A percentile compares a stretch with the other conserved stretches of the same genome.
These are phyloP conservation scores for Andrographis paniculata DNA, from an alignment of 305 asterid genomes.

Conservation along the genomic window DNA sequence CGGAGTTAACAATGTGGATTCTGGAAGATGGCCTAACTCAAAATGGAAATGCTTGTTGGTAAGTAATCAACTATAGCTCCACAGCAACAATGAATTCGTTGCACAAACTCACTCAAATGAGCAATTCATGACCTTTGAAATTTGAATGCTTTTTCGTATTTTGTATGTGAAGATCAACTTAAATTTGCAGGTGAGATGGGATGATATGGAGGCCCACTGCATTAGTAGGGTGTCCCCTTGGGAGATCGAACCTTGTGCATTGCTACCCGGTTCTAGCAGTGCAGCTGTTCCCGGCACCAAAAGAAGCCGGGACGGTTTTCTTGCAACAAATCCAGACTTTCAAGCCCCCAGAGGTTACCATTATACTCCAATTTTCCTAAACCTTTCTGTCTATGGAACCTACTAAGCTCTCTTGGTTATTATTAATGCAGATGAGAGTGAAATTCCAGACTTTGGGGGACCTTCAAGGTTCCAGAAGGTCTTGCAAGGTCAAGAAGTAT, in stretches of 20 bases:
- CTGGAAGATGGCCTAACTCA: constrained; percentile 87
- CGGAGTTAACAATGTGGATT: constrained; percentile 67
- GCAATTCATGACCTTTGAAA: too few species aligned
- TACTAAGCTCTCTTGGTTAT: not conserved
- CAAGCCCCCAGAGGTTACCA: constrained; percentile 46
- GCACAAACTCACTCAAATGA: too few species aligned
- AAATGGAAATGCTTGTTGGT: constrained; percentile 94
- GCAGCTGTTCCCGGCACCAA: constrained; percentile 49
- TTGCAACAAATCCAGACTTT: constrained; percentile 44
- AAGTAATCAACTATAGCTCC: constrained; percentile 11
- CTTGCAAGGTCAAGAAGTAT: constrained; percentile 99
- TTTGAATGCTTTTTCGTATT: too few species aligned
- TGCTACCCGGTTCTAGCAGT: constrained; percentile 46
- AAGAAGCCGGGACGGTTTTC: constrained; percentile 58
- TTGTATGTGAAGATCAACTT: not conserved
- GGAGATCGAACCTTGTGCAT: constrained; percentile 76
- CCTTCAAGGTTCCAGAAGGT: constrained; percentile 84
- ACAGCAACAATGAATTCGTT: too few species aligned
- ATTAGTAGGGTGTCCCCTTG: constrained; percentile 88
- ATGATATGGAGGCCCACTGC: constrained; percentile 63
- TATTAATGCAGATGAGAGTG: constrained; percentile 44
- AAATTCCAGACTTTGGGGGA: constrained; percentile 65
- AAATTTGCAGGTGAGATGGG: constrained; percentile 78
- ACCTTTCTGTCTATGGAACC: not conserved
- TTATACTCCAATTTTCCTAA: not conserved